Percentiles rank a stretch among this genome's conserved stretches.
Conservation (phyloP, 352 stramenopile genomes). For the Globisporangium paroecandrum region DNA sequence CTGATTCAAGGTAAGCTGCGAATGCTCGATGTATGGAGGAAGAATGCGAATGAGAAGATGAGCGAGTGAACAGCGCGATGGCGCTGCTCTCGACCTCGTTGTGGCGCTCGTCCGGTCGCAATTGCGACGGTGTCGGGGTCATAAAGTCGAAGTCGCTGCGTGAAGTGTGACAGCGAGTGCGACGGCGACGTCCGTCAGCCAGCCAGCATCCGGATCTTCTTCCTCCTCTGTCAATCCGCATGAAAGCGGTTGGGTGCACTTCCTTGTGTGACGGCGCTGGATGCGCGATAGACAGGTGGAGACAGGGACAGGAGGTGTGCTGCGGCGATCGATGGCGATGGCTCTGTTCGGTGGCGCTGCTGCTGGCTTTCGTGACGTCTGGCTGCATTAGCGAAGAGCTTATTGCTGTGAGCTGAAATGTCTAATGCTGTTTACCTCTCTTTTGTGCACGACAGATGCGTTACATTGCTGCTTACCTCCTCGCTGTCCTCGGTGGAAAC, state of each 20-base stretch:
- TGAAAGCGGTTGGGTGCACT: background rate
- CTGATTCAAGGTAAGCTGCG: conserved; percentile 83
- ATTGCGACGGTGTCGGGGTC: background rate
- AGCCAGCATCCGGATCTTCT: background rate
- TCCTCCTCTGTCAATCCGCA: background rate
- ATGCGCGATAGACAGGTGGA: background rate
- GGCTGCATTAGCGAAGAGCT: too few relatives aligned
- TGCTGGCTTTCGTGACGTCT: background rate
- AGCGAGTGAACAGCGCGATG: background rate
- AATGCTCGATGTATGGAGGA: background rate
- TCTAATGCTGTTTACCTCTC: background rate
- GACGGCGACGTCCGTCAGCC: too few relatives aligned
- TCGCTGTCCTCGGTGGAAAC: conserved; percentile 94
- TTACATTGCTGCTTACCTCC: conserved; percentile 96
- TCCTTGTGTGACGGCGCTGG: background rate
- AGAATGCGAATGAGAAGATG: background rate
- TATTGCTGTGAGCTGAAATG: background rate
- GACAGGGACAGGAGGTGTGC: background rate
- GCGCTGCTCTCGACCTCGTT: background rate
- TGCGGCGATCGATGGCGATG: background rate
- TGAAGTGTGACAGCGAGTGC: too few relatives aligned
- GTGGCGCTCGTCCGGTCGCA: background rate
- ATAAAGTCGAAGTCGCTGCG: too few relatives aligned
- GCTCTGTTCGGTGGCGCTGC: background rate
- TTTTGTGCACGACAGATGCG: conserved; percentile 78